Evolutionary conservation across 2,329 filamentous ascomycete genomes (phyloP).

Genomic region (Byssochlamys sp.): DNA sequence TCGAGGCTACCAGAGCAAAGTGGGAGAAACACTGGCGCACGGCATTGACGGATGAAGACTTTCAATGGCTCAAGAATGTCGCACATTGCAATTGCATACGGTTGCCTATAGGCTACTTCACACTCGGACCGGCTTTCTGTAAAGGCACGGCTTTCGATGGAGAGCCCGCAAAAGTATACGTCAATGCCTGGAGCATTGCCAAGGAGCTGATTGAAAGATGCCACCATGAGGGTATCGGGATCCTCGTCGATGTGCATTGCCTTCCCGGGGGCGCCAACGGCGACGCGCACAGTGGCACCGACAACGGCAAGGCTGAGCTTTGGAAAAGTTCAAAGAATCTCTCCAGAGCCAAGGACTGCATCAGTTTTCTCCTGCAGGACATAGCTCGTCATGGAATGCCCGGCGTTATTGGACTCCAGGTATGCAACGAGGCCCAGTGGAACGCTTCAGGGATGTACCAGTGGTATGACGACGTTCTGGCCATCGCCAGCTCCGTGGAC

Average conservation of each 20-base stretch:
- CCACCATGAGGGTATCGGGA: constrained; percentile 41
- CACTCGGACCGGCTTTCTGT: constrained; percentile 44
- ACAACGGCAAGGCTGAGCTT: constrained; percentile 42
- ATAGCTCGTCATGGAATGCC: constrained; percentile 29
- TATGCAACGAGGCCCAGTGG: constrained; percentile 48
- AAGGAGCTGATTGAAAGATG: constrained; percentile 39
- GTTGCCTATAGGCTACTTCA: constrained; percentile 53
- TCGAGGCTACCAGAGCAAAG: constrained; percentile 39
- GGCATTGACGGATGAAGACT: constrained; percentile 42
- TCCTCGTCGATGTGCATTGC: constrained; percentile 51
- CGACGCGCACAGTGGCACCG: constrained; percentile 48
- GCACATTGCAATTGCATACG: constrained; percentile 49
- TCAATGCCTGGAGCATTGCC: constrained; percentile 45
- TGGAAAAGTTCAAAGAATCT: constrained; percentile 40
- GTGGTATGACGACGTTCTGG: constrained; percentile 47
- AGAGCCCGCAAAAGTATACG: constrained; percentile 40
- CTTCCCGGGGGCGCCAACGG: constrained; percentile 50
- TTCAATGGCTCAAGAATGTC: constrained; percentile 43
- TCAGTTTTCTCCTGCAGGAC: constrained; percentile 44
- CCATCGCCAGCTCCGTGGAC: constrained; percentile 40
- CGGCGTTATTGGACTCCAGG: constrained; percentile 47
- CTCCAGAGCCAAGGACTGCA: constrained; percentile 38
- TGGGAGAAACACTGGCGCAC: constrained; percentile 48
- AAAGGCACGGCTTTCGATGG: constrained; percentile 43
- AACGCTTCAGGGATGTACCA: constrained; percentile 45